Evolutionary conservation across 768 basidiomycete species (phyloP), one percentile per base, ranked within the genome.

Genomic region (Trametes maxima): DNA sequence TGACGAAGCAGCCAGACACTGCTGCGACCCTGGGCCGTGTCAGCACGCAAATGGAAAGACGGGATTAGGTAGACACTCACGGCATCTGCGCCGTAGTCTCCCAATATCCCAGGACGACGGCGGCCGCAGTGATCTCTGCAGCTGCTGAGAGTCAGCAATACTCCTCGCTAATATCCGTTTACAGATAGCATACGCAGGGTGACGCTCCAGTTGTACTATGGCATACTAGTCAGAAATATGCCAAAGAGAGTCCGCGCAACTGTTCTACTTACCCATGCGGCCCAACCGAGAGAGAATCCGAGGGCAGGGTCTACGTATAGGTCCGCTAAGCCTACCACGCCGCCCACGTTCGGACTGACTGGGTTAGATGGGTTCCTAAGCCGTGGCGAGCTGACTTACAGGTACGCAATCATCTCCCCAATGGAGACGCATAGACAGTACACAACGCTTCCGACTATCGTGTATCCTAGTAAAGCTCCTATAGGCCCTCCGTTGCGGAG

Each of bases 401-500:
- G 54, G 48, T 66, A 71, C 1, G 68, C 64, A 10, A 71, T 72
- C 75, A 78, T 72, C 64, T 79, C 78, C 11, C 76, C 78, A 13
- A 79, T 69, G 5, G 76, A 76, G 47, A 74, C 68, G 48, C 75
- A 70, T 24, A 76, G 67, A 57, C 67, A 71, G 50, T 70, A 72
- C 19, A 74, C 70, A 37, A 78, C 67, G 1, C 68, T 70, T 62
- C 83, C 76, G 66, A 79, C 72, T 69, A 78, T 70, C 62, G 75
- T 51, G 68, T 82, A 83, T 1, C 79, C 85, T 10, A 85, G 69
- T 54, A 85, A 69, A 0, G 78, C 67, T 12, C 86, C 84, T 0
- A 84, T 72, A 5, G 86, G 85, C 0, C 86, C 86, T 5, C 80
- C 84, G 28, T 76, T 76, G 0, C 77, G 75, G 22, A 86, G 75